Conservation (phyloP, 2,329 filamentous ascomycete species). For the Metarhizium guizhouense region DNA sequence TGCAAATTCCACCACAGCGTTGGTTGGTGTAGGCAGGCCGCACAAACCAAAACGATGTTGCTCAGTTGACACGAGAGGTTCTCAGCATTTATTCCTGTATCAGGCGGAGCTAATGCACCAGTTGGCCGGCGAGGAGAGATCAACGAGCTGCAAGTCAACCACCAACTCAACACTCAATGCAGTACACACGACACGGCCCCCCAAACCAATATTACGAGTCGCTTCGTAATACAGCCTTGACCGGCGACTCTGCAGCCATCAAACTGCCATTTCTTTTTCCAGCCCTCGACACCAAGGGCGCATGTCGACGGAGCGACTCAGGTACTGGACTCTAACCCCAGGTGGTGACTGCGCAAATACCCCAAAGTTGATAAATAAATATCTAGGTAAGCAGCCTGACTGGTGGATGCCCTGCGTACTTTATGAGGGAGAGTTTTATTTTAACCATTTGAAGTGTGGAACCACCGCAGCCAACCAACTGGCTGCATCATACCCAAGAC, state of each 20-base stretch:
- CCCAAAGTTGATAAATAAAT: no score
- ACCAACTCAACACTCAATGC: neutral
- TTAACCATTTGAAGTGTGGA: no score
- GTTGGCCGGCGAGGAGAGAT: no score
- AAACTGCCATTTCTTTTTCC: neutral
- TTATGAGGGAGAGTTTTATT: no score
- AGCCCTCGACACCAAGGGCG: slow-evolving; percentile 3
- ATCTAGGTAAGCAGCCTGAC: no score
- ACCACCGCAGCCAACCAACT: neutral
- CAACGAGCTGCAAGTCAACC: neutral
- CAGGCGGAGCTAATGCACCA: no score
- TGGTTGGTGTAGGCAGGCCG: neutral
- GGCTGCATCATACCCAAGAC: neutral
- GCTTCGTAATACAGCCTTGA: slow-evolving; percentile 2
- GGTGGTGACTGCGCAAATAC: neutral
- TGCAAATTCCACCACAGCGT: neutral
- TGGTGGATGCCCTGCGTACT: no score
- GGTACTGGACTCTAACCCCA: no score
- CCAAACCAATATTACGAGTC: slow-evolving; percentile 1
- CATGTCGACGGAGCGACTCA: neutral
- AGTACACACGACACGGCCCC: neutral
- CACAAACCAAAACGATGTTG: neutral
- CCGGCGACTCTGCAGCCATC: slow-evolving; percentile 1
- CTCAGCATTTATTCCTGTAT: no score
- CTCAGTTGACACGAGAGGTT: no score